Base-by-base conservation (phyloP, 805 yeast genomes). In the Kuraishia floccosa region DNA sequence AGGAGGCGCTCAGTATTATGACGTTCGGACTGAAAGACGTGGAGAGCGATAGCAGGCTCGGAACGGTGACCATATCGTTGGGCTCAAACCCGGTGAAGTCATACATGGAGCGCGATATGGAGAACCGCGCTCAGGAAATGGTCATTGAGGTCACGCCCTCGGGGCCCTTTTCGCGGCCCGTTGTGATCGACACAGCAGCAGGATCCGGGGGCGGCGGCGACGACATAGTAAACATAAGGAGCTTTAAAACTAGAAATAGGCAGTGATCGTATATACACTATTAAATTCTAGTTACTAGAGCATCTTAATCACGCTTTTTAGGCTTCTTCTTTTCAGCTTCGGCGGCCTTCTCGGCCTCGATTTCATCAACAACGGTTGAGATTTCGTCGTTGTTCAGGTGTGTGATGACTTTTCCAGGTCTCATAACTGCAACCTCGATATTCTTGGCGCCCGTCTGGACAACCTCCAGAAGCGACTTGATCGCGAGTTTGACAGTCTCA, bases 401-500 rank as follows among this genome's bases (percentile, higher is more conserved):
- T 39, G 68, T 68, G 42, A 83, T 68, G 24, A 65, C 56, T 42
- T 67, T 60, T 31, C 72, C 74, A 19, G 96, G 82, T 38, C 72
- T 73, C 71, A 89, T 74, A 24, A 91, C 77, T 4, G 93, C 81
- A 30, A 91, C 76, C 58, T 91, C 98, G 50, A 91, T 87, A 56
- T 91, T 91, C 53, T 84, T 83, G 27, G 96, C 93, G 25, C 98
- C 98, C 3, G 96, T 87, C 61, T 91, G 97, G 16, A 91, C 98
- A 30, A 91, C 96, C 56, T 91, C 98, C 44, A 91, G 66, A 44
- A 91, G 65, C 12, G 94, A 76, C 60, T 82, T 83, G 30, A 91
- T 75, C 3, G 96, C 75, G 47, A 91, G 73, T 43, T 74, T 74
- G 34, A 87, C 64, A 15, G 96, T 79, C 24, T 72, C 79, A 22